These are phyloP conservation scores for Gossypium bickii DNA, from an alignment of 345 rosid species.

Conservation along the genomic window DNA sequence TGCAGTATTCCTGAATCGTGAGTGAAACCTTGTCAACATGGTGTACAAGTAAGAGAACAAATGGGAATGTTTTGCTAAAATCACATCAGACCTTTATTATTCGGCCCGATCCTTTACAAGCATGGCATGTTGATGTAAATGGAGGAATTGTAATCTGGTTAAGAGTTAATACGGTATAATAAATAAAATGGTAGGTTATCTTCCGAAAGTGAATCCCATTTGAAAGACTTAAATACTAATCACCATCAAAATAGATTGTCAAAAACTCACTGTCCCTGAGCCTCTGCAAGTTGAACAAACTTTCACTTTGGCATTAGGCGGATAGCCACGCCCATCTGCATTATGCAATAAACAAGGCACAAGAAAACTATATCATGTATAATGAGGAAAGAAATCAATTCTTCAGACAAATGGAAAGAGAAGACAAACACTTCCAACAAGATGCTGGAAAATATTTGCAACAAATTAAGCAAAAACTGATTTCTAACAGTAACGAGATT, in stretches of 20 bases:
- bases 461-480: neutral
- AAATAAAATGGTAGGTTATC: slow-evolving; percentile 1
- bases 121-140: slow-evolving; percentile 71
- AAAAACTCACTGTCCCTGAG: slow-evolving; percentile 65
- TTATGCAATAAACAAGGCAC: slow-evolving; percentile 22
- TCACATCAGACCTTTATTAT: slow-evolving; percentile 55
- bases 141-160: slow-evolving; percentile 88
- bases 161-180: slow-evolving; percentile 17
- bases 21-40: neutral
- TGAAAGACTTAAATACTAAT: slow-evolving; percentile 17
- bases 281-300: slow-evolving; percentile 83
- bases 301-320: slow-evolving; percentile 49
- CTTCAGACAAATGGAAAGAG: slow-evolving; percentile 1
- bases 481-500: neutral
- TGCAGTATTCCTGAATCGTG: slow-evolving; percentile 58
- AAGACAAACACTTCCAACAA: neutral
- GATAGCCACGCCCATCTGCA: slow-evolving; percentile 81
- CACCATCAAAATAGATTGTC: slow-evolving; percentile 21
- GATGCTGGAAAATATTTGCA: neutral
- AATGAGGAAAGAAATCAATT: neutral
- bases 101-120: slow-evolving; percentile 69
- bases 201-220: slow-evolving; percentile 15
- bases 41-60: neutral
- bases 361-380: slow-evolving; percentile 6
- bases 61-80: slow-evolving; percentile 2